Base-by-base conservation (phyloP, 2,329 filamentous ascomycete species). In the Aspergillus fumigatiaffinis region DNA sequence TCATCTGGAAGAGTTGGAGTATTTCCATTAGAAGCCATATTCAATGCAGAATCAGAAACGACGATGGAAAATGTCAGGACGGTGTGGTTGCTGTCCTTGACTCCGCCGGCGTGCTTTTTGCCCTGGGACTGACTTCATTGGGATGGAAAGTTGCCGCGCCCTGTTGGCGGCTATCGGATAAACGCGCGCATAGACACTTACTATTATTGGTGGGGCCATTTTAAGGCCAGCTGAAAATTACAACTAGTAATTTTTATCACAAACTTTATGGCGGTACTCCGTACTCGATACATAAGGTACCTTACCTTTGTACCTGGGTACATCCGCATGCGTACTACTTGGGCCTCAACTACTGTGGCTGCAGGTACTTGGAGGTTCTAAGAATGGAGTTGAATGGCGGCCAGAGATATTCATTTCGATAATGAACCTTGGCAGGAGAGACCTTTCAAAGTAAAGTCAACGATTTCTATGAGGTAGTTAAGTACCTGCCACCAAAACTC, bases 1-100 rank as follows among this genome's bases (percentile, higher is more conserved):
- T 92, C 76, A 55, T 84, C 81, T 23, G 74, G 70, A 10, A 76
- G 63, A 12, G 67, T 69, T 46, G 73, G 69, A 21, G 74, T 72
- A 56, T 70, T 69, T 35, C 73, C 75, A 65, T 77, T 77, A 59
- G 76, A 72, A 41, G 77, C 71, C 76, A 79, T 78, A 53, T 51
- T 69, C 26, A 32, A 41, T 46, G 59, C 51, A 50, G 50, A 25
- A 5, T 32, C 35, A 55, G 29, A 47, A 47, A 5, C 1, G 21
- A 25, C 44, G 21, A 23, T 47, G 21, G 12, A 23, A 14, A 25
- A 47, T 47, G 6, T 17, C 12, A 25, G 44, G 4, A 26, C 23
- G 44, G 21, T 23, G 42, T 26, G 44, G 44, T 23, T 47, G 44
- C 14, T 25, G 23, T 50, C 50, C 21, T 14, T 23, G 20, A 17